These are phyloP conservation scores for Candida tropicalis DNA, from an alignment of 1,139 yeast species.

Conservation along the genomic window DNA sequence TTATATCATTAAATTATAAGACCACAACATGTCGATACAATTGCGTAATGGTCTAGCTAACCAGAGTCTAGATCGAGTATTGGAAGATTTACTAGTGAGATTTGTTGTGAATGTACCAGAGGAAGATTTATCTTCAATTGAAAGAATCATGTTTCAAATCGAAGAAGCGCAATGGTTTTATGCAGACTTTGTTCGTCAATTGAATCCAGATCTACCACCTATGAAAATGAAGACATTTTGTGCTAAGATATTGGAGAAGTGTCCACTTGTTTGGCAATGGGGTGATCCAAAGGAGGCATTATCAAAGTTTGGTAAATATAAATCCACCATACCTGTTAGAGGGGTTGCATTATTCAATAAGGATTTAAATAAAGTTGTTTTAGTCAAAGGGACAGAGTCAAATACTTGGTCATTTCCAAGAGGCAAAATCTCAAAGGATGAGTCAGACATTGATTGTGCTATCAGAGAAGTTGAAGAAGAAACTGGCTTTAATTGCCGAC, in stretches of 20 bases:
- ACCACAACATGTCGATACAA: slow-evolving; percentile 51
- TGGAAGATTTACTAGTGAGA: slow-evolving; percentile 87
- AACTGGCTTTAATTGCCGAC: slow-evolving; percentile 85
- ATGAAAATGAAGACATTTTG: slow-evolving; percentile 84
- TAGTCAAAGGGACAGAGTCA: slow-evolving; percentile 89
- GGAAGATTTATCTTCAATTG: slow-evolving; percentile 85
- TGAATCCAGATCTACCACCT: slow-evolving; percentile 76
- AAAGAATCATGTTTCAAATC: slow-evolving; percentile 87
- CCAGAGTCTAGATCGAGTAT: slow-evolving; percentile 70
- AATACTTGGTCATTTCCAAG: slow-evolving; percentile 93
- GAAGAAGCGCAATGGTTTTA: slow-evolving; percentile 99
- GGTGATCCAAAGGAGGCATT: slow-evolving; percentile 77
- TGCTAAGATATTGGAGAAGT: slow-evolving; percentile 66
- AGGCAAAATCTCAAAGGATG: slow-evolving; percentile 95
- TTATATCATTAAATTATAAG: background rate
- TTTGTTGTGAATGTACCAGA: slow-evolving; percentile 90
- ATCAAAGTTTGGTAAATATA: slow-evolving; percentile 78
- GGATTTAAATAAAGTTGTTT: slow-evolving; percentile 66
- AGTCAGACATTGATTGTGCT: slow-evolving; percentile 88
- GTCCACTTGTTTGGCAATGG: slow-evolving; percentile 90
- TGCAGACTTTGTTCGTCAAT: slow-evolving; percentile 76
- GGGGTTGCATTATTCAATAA: slow-evolving; percentile 89
- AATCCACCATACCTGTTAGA: slow-evolving; percentile 90
- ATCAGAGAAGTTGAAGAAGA: slow-evolving; percentile 94
- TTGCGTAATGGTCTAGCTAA: slow-evolving; percentile 57